Percentiles rank a stretch among this genome's conserved stretches.
These are phyloP conservation scores for Triangularia verruculosa DNA, from an alignment of 2,329 filamentous ascomycete species.

Conservation along the genomic window DNA sequence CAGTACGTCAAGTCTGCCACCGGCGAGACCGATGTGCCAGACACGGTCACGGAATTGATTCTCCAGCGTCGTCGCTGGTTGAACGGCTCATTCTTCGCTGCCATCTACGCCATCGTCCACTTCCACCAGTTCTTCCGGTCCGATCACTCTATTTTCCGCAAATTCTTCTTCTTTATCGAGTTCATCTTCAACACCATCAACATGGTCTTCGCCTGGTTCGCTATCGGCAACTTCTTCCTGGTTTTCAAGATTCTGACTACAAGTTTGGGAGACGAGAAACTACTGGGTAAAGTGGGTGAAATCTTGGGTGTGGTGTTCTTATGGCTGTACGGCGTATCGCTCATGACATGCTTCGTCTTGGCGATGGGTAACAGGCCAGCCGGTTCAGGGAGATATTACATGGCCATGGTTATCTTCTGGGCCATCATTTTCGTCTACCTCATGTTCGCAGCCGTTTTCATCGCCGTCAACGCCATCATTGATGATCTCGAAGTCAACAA, in stretches of 20 bases:
- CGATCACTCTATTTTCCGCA: constrained; percentile 81
- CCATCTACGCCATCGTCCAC: constrained; percentile 90
- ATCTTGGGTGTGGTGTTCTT: constrained; percentile 88
- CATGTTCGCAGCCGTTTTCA: constrained; percentile 91
- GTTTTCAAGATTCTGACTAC: constrained; percentile 96
- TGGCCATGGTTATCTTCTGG: constrained; percentile 99
- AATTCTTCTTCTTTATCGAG: constrained; percentile 86
- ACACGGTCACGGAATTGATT: constrained; percentile 90
- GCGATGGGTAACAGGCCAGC: constrained; percentile 92
- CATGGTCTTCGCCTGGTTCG: constrained; percentile 99
- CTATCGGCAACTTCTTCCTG: constrained; percentile 97
- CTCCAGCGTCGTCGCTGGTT: constrained; percentile 94
- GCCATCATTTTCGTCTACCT: constrained; percentile 91
- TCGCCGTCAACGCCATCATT: constrained; percentile 84
- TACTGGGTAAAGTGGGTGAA: constrained; percentile 74
- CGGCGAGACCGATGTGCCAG: constrained; percentile 95
- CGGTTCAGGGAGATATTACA: constrained; percentile 89
- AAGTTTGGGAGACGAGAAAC: constrained; percentile 66
- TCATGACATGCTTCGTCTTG: constrained; percentile 93
- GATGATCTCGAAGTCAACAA: constrained; percentile 58
- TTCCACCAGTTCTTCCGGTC: constrained; percentile 96
- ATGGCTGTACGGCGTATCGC: constrained; percentile 88
- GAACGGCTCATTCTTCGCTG: constrained; percentile 97
- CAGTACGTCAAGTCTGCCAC: constrained; percentile 98
- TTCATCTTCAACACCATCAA: constrained; percentile 92